phyloP scores from a whole-genome alignment of 352 stramenopile genomes.

The Pythium biforme region DNA sequence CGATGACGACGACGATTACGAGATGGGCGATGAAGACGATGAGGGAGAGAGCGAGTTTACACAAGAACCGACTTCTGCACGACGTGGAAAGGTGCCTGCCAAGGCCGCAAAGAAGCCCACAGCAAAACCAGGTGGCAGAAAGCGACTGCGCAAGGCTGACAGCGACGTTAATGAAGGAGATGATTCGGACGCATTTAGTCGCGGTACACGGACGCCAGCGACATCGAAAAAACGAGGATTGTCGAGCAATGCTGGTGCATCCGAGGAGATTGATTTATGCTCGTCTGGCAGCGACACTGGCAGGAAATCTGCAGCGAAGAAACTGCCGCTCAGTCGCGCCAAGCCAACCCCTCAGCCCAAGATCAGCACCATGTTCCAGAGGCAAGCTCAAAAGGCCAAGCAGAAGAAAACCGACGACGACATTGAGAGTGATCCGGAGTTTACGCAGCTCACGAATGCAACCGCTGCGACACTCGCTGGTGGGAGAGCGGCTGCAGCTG shows the following conservation, averaged over 20 bases:
- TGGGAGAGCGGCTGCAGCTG: constrained; percentile 3
- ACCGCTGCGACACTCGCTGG: constrained; percentile 7
- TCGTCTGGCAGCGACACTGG: constrained; percentile 31
- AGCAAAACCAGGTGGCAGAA: constrained; percentile 9
- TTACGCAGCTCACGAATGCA: constrained; percentile 44
- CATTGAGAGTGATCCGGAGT: constrained; percentile 71
- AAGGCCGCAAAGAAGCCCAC: constrained; percentile 2
- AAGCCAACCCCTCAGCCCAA: constrained; percentile 48
- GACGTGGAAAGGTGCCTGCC: constrained; percentile 17
- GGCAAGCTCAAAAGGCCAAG: constrained; percentile 6
- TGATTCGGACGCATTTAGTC: constrained; percentile 4
- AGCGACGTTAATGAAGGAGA: constrained; percentile 18
- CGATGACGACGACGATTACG: constrained; percentile 65
- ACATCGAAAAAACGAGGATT: constrained; percentile 19
- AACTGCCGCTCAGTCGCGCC: constrained; percentile 24
- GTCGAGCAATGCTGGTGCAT: constrained; percentile 18
- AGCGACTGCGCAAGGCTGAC: constrained; percentile 22
- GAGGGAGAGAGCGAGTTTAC: constrained; percentile 45
- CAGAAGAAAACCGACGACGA: constrained; percentile 39
- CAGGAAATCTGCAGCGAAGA: neutral
- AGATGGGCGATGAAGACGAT: constrained; percentile 41
- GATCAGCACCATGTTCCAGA: constrained; percentile 57
- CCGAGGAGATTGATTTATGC: constrained; percentile 36
- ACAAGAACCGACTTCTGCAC: constrained; percentile 14
- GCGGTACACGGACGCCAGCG: constrained; percentile 1